A percentile compares a stretch with the other conserved stretches of the same genome.
These are phyloP conservation scores for Populus hybrid DNA, from an alignment of 441 rosid genomes.

Conservation along the genomic window DNA sequence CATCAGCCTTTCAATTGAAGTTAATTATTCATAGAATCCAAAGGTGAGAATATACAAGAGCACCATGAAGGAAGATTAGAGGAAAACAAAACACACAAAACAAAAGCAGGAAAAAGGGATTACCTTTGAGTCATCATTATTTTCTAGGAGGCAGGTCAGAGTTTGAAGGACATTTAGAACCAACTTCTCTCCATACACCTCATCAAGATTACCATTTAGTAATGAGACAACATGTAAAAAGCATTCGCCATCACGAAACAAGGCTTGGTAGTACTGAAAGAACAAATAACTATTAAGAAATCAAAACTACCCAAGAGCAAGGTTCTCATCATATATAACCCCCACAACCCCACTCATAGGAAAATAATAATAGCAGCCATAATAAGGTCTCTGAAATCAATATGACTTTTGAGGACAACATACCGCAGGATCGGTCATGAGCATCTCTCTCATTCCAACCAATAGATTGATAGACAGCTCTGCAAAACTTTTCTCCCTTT, in stretches of 20 bases:
- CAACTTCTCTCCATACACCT: conserved; percentile 76
- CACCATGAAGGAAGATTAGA: conserved; percentile 6
- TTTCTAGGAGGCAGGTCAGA: conserved; percentile 80
- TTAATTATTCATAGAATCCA: background rate
- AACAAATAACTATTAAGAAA: conserved; percentile 29
- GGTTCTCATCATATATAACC: background rate
- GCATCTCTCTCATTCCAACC: conserved; percentile 88
- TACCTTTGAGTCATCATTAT: conserved; percentile 92
- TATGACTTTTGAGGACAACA: conserved; percentile 13
- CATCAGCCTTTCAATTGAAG: background rate
- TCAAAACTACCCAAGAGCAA: conserved; percentile 17
- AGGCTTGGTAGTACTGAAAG: conserved; percentile 84
- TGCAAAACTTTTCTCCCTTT: conserved; percentile 65
- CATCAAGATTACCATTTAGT: conserved; percentile 86
- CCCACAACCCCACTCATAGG: background rate
- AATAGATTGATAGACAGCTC: conserved; percentile 73
- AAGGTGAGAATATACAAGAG: conserved; percentile 1
- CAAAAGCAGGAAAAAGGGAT: conserved; percentile 10
- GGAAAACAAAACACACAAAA: conserved; percentile 13
- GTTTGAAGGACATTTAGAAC: conserved; percentile 89
- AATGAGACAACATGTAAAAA: conserved; percentile 95
- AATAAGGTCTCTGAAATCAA: background rate
- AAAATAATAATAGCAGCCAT: background rate
- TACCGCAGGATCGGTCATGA: conserved; percentile 69
- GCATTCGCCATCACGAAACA: conserved; percentile 95